Evolutionary conservation across 768 basidiomycete species (phyloP).

Genomic region (Amanita jacksonii): DNA sequence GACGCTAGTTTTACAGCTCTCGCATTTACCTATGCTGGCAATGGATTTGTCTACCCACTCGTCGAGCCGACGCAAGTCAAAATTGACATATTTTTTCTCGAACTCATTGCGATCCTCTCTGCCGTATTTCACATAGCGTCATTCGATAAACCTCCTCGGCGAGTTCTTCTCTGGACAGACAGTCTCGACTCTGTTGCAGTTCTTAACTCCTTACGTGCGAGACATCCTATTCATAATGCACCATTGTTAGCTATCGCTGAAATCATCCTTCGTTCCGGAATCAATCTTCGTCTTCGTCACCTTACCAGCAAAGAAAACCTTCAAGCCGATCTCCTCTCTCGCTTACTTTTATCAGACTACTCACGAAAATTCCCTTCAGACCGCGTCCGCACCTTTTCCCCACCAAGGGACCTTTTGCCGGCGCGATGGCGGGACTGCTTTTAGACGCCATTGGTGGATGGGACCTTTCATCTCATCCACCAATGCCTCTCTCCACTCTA

Average conservation of each 20-base stretch:
- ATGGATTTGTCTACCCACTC: constrained; percentile 13
- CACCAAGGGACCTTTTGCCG: not conserved
- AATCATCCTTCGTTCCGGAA: constrained; percentile 11
- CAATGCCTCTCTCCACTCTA: not conserved
- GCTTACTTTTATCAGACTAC: no score
- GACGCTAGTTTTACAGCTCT: constrained; percentile 13
- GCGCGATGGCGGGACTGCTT: no score
- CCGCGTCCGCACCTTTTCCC: no score
- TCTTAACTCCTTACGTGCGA: no score
- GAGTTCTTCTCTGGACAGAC: constrained; percentile 10
- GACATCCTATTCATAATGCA: no score
- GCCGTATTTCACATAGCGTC: constrained; percentile 12
- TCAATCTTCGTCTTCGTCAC: constrained; percentile 17
- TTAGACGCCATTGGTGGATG: no score
- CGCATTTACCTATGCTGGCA: constrained; percentile 10
- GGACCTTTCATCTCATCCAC: no score
- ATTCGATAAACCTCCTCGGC: constrained; percentile 10
- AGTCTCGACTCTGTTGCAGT: constrained; percentile 16
- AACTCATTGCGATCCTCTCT: constrained; percentile 16
- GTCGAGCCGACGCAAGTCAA: not conserved
- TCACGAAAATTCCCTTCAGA: not conserved
- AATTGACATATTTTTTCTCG: constrained; percentile 18
- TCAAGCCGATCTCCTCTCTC: no score
- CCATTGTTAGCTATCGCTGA: constrained; percentile 9
- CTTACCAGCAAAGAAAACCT: no score